Conservation (phyloP, 345 rosid species). For the Capsella bursapastoris region DNA sequence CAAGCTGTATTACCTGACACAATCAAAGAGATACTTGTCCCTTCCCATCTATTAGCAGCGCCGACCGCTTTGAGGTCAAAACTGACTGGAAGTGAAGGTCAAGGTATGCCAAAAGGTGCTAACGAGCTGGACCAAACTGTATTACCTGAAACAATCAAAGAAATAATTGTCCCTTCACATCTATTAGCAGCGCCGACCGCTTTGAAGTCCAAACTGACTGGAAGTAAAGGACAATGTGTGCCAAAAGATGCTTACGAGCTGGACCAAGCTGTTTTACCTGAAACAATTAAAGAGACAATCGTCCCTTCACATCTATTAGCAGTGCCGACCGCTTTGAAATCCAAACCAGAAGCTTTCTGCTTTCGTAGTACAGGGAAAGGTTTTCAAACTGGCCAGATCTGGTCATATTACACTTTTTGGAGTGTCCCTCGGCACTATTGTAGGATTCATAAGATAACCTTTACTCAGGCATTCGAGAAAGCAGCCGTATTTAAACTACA, state of each 20-base stretch:
- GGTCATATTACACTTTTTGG: too few species aligned
- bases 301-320: neutral
- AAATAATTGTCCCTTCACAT: neutral
- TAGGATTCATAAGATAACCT: too few species aligned
- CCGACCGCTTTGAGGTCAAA: neutral
- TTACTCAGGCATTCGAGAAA: too few species aligned
- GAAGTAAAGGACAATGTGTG: conserved; percentile 55
- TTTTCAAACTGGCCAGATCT: too few species aligned
- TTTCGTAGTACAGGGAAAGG: too few species aligned
- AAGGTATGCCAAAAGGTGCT: conserved; percentile 43
- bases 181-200: too few species aligned
- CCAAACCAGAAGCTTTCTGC: neutral
- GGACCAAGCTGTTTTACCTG: conserved; percentile 23
- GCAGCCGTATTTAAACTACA: too few species aligned
- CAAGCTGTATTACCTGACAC: conserved; percentile 12
- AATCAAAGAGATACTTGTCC: neutral
- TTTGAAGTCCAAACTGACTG: conserved; percentile 41
- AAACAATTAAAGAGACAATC: neutral
- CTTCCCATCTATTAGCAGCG: neutral
- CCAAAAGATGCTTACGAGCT: conserved; percentile 34
- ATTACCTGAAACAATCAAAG: conserved; percentile 11
- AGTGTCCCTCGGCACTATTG: too few species aligned
- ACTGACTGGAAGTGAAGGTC: conserved; percentile 55
- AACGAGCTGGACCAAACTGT: conserved; percentile 32
- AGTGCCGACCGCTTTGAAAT: too few species aligned